phyloP scores from a whole-genome alignment of 371 early-diverging fungal species.

The Mucor circinelloides region DNA sequence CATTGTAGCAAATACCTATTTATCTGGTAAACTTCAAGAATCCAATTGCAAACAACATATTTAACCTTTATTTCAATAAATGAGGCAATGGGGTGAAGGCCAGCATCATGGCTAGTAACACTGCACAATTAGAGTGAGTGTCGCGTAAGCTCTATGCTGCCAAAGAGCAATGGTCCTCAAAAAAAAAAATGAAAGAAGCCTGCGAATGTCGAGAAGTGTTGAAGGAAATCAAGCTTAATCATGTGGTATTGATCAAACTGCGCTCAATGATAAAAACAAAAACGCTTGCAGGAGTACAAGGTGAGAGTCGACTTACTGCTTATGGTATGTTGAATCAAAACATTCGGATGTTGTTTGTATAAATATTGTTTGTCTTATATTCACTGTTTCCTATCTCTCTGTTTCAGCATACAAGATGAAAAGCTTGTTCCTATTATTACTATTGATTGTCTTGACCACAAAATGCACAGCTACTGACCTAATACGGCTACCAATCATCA shows the following conservation, averaged over 20 bases:
- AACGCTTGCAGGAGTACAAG: background rate
- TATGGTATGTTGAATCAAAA: background rate
- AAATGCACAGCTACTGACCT: background rate
- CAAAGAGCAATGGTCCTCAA: no score
- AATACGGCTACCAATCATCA: slow-evolving; percentile 6
- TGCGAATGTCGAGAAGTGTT: background rate
- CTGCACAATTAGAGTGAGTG: no score
- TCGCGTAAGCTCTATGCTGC: no score
- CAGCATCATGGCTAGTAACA: no score
- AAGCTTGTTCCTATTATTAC: background rate
- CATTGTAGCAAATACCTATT: no score
- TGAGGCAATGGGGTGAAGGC: no score
- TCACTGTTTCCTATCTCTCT: background rate
- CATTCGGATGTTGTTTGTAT: background rate
- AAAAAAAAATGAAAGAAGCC: background rate
- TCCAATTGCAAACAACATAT: no score
- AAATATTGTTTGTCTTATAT: background rate
- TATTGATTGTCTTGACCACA: background rate
- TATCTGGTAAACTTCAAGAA: no score
- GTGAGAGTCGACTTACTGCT: background rate
- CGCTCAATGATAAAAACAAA: background rate
- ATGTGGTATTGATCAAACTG: background rate
- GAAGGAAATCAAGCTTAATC: background rate
- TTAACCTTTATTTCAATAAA: no score
- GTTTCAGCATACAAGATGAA: background rate